Evolutionary conservation across 2,329 filamentous ascomycete species (phyloP).

Genomic region (Chrysoporthe deuterocubensis): DNA sequence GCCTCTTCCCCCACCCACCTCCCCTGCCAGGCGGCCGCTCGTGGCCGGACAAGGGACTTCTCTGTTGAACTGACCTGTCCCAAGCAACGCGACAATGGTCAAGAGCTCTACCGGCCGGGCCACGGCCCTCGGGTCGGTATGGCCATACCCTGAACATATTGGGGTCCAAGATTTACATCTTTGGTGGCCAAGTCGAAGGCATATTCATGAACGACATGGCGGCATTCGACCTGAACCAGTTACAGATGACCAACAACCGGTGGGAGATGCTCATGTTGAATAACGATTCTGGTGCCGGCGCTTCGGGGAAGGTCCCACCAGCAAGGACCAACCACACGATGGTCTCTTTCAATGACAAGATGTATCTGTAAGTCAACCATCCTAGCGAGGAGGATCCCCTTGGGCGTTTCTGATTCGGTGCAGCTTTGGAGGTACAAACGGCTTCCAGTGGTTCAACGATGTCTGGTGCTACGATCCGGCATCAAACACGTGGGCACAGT

Average conservation of each 20-base stretch:
- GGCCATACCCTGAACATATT: slow-evolving; percentile 96
- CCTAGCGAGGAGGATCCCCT: background rate
- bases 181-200: slow-evolving; percentile 95
- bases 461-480: slow-evolving; percentile 95
- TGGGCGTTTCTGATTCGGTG: slow-evolving; percentile 23
- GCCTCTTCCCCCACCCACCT: slow-evolving; percentile 41
- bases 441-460: slow-evolving; percentile 97
- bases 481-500: slow-evolving; percentile 80
- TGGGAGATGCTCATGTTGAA: slow-evolving; percentile 93
- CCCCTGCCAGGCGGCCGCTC: too few relatives aligned
- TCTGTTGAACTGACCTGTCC: slow-evolving; percentile 31
- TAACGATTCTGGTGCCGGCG: slow-evolving; percentile 63
- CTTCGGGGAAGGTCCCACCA: slow-evolving; percentile 73
- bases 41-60: background rate
- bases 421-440: slow-evolving; percentile 97
- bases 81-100: slow-evolving; percentile 98
- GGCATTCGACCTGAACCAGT: slow-evolving; percentile 92
- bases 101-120: slow-evolving; percentile 83
- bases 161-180: slow-evolving; percentile 95
- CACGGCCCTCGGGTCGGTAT: slow-evolving; percentile 86
- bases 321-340: slow-evolving; percentile 94
- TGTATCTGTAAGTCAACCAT: slow-evolving; percentile 75
- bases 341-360: slow-evolving; percentile 87
- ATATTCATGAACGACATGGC: slow-evolving; percentile 98
- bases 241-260: slow-evolving; percentile 87